Percentiles rank a stretch among this genome's conserved stretches.
These are phyloP conservation scores for Phycomyces blakesleeanus DNA, from an alignment of 192 early-diverging fungal genomes.

Conservation along the genomic window DNA sequence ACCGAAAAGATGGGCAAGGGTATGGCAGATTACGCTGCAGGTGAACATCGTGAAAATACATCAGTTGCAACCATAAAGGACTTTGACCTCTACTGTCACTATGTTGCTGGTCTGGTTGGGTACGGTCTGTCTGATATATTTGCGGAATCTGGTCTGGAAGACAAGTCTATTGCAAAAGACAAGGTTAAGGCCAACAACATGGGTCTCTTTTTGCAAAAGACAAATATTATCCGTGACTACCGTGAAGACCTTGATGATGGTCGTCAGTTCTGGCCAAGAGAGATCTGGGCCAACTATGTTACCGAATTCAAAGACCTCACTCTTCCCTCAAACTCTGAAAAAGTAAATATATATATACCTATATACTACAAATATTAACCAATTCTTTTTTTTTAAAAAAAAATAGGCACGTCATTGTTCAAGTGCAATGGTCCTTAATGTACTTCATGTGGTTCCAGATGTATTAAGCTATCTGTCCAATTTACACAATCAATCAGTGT, in stretches of 20 bases:
- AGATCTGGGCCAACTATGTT: constrained; percentile 86
- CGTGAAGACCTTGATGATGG: constrained; percentile 86
- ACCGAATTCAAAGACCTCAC: constrained; percentile 67
- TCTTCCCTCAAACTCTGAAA: constrained; percentile 62
- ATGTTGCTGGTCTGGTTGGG: constrained; percentile 95
- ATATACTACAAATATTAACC: background rate
- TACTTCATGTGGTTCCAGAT: constrained; percentile 78
- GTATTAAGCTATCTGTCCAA: constrained; percentile 81
- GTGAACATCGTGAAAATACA: constrained; percentile 43
- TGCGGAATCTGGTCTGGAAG: constrained; percentile 79
- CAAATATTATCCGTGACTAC: constrained; percentile 96
- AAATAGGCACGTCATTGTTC: constrained; percentile 75
- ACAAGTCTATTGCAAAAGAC: constrained; percentile 42
- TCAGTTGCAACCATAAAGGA: constrained; percentile 72
- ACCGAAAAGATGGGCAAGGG: constrained; percentile 90
- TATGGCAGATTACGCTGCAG: constrained; percentile 84
- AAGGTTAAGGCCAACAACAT: constrained; percentile 79
- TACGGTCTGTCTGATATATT: constrained; percentile 91
- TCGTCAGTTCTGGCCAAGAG: constrained; percentile 94
- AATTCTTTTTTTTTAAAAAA: background rate
- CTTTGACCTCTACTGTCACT: constrained; percentile 97
- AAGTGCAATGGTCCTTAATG: constrained; percentile 86
- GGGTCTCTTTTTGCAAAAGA: constrained; percentile 98
- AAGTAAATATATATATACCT: constrained; percentile 21
- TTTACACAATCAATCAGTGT: constrained; percentile 75